Base-by-base conservation (phyloP, 768 basidiomycete species). In the Flagelloscypha sp. region DNA sequence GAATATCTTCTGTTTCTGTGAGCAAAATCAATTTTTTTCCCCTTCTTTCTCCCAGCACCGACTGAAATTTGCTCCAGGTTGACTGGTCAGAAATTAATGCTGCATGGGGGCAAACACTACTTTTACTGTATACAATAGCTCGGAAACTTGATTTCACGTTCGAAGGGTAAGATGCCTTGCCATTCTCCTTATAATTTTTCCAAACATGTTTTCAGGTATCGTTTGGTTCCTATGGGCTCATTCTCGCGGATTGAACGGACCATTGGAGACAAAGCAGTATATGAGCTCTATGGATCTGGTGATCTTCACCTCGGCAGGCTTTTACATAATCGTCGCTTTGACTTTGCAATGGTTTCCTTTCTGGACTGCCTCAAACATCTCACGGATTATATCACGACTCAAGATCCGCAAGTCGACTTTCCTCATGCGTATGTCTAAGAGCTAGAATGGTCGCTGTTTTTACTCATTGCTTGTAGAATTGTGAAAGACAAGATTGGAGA, bases 21-120 rank as follows among this genome's bases (percentile, higher is more conserved):
- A 27, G n/a, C n/a, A n/a, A n/a, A n/a, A n/a, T n/a, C n/a, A n/a
- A n/a, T 78, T 63, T 30, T 10, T 17, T 32, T 12, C 33, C 29
- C 6, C 29, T 23, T 22, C 23, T 30, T 18, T n/a, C 24, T 38
- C 40, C 24, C 19, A 21, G 20, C 17, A 32, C 22, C 36, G 40
- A 39, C 33, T 47, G 37, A 46, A 44, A 20, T 10, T n/a, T 27
- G 6, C 24, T 40, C 7, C 43, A 88, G 79, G 93, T 98, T 20
- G 95, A 98, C 53, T 99, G 93, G 93, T 76, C 88, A 3, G 95
- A 99, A 59, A 92, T 98, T 55, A 98, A 98, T 52, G 95, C 95
- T 8, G 95, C 95, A 12, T 95, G 94, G 92, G 95, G 95, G 2
- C 84, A 95, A 53, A 88, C 93, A 0, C 65, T 94, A n/a, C 68